Evolutionary conservation across 2,329 filamentous ascomycete genomes (phyloP).

Genomic region (Myriosclerotinia scirpicola): DNA sequence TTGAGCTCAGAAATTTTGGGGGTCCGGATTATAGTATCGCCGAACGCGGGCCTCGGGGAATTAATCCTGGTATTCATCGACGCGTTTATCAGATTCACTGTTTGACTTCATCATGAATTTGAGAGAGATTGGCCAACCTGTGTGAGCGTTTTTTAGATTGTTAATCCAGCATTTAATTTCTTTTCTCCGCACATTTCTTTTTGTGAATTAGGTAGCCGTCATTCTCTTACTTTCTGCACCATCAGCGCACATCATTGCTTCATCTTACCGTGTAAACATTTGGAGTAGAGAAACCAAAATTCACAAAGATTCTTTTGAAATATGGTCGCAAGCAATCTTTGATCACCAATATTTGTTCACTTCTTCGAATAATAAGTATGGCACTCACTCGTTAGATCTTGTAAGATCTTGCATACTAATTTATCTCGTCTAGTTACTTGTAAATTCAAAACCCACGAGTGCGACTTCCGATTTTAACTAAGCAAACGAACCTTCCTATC

Average conservation of each 20-base stretch:
- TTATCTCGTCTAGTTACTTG: neutral
- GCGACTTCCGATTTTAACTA: neutral
- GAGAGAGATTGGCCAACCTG: neutral
- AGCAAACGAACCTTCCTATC: neutral
- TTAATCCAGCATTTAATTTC: neutral
- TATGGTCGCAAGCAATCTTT: neutral
- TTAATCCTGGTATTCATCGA: constrained; percentile 16
- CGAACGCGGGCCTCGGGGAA: constrained; percentile 3
- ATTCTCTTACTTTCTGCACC: neutral
- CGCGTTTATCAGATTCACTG: constrained; percentile 12
- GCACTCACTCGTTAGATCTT: neutral
- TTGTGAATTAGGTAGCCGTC: neutral
- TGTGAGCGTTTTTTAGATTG: constrained; percentile 6
- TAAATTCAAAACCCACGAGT: neutral
- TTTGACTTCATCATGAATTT: constrained; percentile 5
- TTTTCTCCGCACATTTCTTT: constrained; percentile 1
- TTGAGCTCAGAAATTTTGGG: constrained; percentile 11
- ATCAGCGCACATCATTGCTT: neutral
- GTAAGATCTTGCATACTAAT: neutral
- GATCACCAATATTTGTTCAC: neutral
- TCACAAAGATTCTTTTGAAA: neutral
- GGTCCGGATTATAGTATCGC: constrained; percentile 10
- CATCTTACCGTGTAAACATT: constrained; percentile 4
- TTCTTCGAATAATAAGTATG: neutral
- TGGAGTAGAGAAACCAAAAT: neutral